Evolutionary conservation across 306 rosid species (phyloP).

Genomic region (Dalbergia oliveri): DNA sequence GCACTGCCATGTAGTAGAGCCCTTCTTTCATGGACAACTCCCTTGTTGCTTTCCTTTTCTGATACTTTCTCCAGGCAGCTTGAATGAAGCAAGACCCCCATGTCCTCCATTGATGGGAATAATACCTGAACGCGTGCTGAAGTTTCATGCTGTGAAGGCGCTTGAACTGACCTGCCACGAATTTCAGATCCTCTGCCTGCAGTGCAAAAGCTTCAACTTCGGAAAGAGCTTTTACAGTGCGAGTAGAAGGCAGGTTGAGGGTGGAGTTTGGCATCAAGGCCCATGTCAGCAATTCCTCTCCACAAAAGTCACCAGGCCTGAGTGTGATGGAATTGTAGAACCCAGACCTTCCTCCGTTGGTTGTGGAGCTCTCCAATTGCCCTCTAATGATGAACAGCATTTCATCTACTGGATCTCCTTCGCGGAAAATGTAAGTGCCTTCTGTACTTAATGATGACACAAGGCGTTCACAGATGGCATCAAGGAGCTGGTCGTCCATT

Average conservation of each 20-base stretch:
- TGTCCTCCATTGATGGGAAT: slow-evolving; percentile 76
- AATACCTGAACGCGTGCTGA: slow-evolving; percentile 52
- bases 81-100: slow-evolving; percentile 85
- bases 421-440: slow-evolving; percentile 76
- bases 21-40: slow-evolving; percentile 65
- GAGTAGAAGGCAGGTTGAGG: slow-evolving; percentile 81
- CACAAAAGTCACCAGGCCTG: slow-evolving; percentile 88
- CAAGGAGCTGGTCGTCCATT: slow-evolving; percentile 96
- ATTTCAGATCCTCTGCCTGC: slow-evolving; percentile 80
- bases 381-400: slow-evolving; percentile 92
- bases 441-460: slow-evolving; percentile 78
- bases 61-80: slow-evolving; percentile 77
- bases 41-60: slow-evolving; percentile 68
- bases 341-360: slow-evolving; percentile 83
- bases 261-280: slow-evolving; percentile 85
- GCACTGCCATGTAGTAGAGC: slow-evolving; percentile 50
- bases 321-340: slow-evolving; percentile 86
- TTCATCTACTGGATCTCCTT: slow-evolving; percentile 84
- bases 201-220: slow-evolving; percentile 92
- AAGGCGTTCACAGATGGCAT: slow-evolving; percentile 91
- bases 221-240: slow-evolving; percentile 72
- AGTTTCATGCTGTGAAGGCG: slow-evolving; percentile 83
- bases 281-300: slow-evolving; percentile 93
- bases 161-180: slow-evolving; percentile 84
- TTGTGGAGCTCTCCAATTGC: slow-evolving; percentile 88